Base-by-base conservation (phyloP, 371 early-diverging fungal species). In the Capillidium rhysosporum region DNA sequence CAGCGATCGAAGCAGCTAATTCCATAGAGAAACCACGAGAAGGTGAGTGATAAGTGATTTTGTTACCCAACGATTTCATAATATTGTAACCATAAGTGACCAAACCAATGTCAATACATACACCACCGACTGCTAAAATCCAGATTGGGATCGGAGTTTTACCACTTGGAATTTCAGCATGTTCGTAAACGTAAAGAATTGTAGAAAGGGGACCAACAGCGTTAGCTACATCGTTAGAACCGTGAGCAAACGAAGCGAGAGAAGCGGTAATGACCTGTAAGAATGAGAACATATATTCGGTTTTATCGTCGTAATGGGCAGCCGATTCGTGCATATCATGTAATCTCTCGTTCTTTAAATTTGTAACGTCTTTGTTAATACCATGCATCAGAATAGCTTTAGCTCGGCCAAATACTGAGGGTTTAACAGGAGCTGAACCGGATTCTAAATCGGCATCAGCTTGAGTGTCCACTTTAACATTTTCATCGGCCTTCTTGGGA, bases 181-280 rank as follows among this genome's bases (percentile, higher is more conserved):
- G 68, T 39, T 61, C 53, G 84, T 84, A 88, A 49, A 82, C 70
- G 46, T 70, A 69, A 64, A 66, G 84, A 40, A 88, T 78, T 38
- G 76, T 66, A 44, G 57, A 49, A n/a, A 85, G 63, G 14, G 89
- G 89, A 38, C 89, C 89, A 40, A 85, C 73, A 30, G 87, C 84
- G 63, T 89, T 89, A 54, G 89, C 73, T 5, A 89, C 83, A 65
- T 89, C 89, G 66, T 89, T 89, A 45, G 82, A 77, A 56, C 89
- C 89, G 65, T 89, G 89, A 41, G 85, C 75, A 66, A 89, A 87
- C 52, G 86, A 86, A 29, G 86, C 82, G 52, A 84, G 75, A 57
- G 76, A 69, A 25, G 89, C 85, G 18, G 89, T 82, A 54, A 82
- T 65, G 52, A 88, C 73, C 63, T 88, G 89, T 31, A 88, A 70